Conservation (phyloP, 345 rosid genomes). For the Melaleuca alternifolia region DNA sequence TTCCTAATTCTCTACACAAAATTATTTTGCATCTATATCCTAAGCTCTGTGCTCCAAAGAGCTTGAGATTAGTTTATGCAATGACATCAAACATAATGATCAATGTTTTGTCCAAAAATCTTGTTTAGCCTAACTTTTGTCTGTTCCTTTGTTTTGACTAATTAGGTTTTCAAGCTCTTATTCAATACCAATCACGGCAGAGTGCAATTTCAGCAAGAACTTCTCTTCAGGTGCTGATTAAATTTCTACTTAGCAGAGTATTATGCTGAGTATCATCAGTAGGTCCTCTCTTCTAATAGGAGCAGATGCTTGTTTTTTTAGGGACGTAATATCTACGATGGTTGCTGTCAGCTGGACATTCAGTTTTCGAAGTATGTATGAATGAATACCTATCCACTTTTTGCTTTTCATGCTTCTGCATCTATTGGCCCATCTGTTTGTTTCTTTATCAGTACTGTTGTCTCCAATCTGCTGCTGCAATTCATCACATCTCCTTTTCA, state of each 20-base stretch:
- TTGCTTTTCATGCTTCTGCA: background rate
- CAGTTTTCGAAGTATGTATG: slow-evolving; percentile 85
- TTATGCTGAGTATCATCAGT: background rate
- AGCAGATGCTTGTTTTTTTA: slow-evolving; percentile 3
- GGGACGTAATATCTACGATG: slow-evolving; percentile 98
- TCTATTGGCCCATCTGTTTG: background rate
- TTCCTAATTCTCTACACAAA: background rate
- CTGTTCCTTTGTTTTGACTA: background rate
- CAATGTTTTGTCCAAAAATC: background rate
- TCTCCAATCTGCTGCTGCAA: background rate
- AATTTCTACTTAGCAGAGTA: background rate
- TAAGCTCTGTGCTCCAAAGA: background rate
- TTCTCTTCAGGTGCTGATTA: slow-evolving; percentile 63
- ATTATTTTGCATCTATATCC: slow-evolving; percentile 2
- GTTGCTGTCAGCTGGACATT: slow-evolving; percentile 97
- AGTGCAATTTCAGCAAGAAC: slow-evolving; percentile 76
- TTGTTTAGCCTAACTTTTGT: background rate
- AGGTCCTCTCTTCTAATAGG: background rate
- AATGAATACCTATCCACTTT: background rate
- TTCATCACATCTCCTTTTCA: slow-evolving; percentile 3
- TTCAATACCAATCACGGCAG: slow-evolving; percentile 73
- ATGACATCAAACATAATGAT: background rate
- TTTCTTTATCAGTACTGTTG: background rate
- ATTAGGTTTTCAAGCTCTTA: slow-evolving; percentile 92
- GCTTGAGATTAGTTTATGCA: background rate